Conservation (phyloP, 2,329 filamentous ascomycete species). For the Nigrospora sphaerica region DNA sequence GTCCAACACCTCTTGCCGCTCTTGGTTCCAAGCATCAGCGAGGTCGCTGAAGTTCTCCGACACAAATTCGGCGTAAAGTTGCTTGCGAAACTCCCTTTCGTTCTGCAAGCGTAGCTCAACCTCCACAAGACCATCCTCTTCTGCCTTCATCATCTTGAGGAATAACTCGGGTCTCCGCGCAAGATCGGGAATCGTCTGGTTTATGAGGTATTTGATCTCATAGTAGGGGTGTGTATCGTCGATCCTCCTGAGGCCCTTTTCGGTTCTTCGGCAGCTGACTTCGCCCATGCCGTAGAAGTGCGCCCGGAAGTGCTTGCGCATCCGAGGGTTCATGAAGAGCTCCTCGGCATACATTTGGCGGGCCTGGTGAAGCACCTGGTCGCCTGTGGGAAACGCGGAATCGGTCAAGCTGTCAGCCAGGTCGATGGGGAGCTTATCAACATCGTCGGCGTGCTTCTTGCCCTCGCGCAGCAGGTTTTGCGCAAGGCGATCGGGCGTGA, state of each 20-base stretch:
- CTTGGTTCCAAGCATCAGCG: conserved; percentile 89
- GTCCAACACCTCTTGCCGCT: conserved; percentile 80
- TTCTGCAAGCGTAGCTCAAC: conserved; percentile 74
- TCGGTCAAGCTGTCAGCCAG: conserved; percentile 74
- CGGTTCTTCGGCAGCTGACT: conserved; percentile 83
- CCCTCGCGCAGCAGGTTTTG: conserved; percentile 77
- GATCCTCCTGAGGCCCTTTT: conserved; percentile 89
- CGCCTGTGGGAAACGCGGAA: conserved; percentile 66
- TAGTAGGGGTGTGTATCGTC: conserved; percentile 95
- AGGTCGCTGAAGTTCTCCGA: conserved; percentile 94
- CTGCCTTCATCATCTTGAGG: conserved; percentile 94
- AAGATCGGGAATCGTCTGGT: conserved; percentile 77
- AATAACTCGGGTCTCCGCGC: conserved; percentile 82
- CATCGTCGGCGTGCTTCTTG: conserved; percentile 79
- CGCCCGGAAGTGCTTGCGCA: conserved; percentile 79
- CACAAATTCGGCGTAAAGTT: conserved; percentile 76
- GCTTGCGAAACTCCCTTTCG: conserved; percentile 66
- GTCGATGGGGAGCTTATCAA: conserved; percentile 71
- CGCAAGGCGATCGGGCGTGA: conserved; percentile 81
- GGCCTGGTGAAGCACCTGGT: conserved; percentile 69
- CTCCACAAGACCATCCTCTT: conserved; percentile 86
- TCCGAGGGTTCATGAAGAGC: conserved; percentile 76
- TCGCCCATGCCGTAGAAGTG: conserved; percentile 78
- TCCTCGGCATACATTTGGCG: conserved; percentile 90
- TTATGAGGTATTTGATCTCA: conserved; percentile 92